phyloP scores from a whole-genome alignment of 176 grass and related monocot species.

The Carex littledalei region DNA sequence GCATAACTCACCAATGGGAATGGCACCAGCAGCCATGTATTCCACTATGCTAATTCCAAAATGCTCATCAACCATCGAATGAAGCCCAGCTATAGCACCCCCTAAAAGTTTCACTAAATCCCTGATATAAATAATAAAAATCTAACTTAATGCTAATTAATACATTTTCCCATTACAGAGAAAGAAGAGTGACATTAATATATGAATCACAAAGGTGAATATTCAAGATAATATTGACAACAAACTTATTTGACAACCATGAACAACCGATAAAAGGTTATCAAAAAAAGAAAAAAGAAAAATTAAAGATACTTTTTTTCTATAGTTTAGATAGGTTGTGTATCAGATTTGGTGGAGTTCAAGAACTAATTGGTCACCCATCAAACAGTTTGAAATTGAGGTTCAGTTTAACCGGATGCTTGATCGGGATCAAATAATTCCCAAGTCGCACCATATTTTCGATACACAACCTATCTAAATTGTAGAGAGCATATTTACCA shows the following conservation, averaged over 20 bases:
- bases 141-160: background rate
- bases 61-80: slow-evolving; percentile 98
- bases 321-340: background rate
- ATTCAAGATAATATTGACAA: background rate
- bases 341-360: background rate
- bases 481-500: background rate
- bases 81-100: slow-evolving; percentile 68
- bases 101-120: slow-evolving; percentile 74
- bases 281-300: background rate
- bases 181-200: background rate
- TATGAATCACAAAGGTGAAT: background rate
- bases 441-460: background rate
- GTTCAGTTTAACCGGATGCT: background rate
- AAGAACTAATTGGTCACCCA: background rate
- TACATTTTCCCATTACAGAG: background rate
- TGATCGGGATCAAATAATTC: background rate
- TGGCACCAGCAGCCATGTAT: slow-evolving; percentile 93
- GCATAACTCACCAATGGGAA: slow-evolving; percentile 69
- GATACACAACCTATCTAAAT: background rate
- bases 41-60: slow-evolving; percentile 93
- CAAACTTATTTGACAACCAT: background rate
- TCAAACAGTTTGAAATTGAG: background rate
- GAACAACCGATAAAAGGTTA: background rate
- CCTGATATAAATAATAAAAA: slow-evolving; percentile 31
- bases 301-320: background rate